Percentiles rank a stretch among this genome's conserved stretches.
These are phyloP conservation scores for Backusella parvicylindrica DNA, from an alignment of 192 early-diverging fungal genomes.

Conservation along the genomic window DNA sequence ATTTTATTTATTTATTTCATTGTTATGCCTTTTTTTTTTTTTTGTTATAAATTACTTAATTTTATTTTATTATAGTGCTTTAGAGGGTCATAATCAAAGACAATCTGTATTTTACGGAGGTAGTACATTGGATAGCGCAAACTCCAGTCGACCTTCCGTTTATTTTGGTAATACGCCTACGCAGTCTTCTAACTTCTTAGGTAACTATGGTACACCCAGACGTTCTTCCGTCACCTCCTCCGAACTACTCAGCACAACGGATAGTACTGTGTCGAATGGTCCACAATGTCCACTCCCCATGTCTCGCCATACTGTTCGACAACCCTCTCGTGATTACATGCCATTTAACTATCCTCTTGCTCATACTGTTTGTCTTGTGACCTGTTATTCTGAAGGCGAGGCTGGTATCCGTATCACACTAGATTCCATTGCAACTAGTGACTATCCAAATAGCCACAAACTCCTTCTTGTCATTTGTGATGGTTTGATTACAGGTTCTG, in stretches of 20 bases:
- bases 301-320: slow-evolving; percentile 35
- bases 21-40: background rate
- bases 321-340: slow-evolving; percentile 39
- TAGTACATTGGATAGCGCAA: background rate
- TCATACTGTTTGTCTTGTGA: slow-evolving; percentile 77
- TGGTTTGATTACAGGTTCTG: slow-evolving; percentile 83
- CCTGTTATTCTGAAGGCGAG: slow-evolving; percentile 90
- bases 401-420: slow-evolving; percentile 76
- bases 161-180: background rate
- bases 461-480: slow-evolving; percentile 85
- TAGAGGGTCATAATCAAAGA: slow-evolving; percentile 2
- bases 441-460: slow-evolving; percentile 87
- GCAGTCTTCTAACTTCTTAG: background rate
- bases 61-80: background rate
- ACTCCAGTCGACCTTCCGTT: background rate
- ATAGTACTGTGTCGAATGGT: background rate
- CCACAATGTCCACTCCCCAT: slow-evolving; percentile 29
- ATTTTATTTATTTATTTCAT: background rate
- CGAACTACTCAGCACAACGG: background rate
- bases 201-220: slow-evolving; percentile 3
- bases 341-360: slow-evolving; percentile 49
- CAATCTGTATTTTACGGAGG: background rate
- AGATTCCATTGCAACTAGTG: slow-evolving; percentile 77
- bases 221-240: slow-evolving; percentile 18
- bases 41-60: background rate